Base-by-base conservation (phyloP, 2,329 filamentous ascomycete species). In the Orbilia ellipsospora region DNA sequence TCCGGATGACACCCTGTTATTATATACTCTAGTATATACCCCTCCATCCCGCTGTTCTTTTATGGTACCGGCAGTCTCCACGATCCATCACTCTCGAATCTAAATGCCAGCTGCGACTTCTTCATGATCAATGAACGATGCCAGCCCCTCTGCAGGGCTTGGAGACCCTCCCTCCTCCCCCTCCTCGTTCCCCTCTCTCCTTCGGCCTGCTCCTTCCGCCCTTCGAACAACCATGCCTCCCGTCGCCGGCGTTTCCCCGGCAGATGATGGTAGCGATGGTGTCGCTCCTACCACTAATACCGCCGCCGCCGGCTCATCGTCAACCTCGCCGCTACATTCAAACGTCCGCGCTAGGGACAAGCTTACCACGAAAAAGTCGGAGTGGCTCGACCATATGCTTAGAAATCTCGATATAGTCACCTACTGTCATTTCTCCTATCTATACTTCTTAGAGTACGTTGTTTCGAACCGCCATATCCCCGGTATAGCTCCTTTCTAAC, bases 381-480 rank as follows among this genome's bases (percentile, higher is more conserved):
- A 87, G 77, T 89, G 90, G 80, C 82, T 90, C 78, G 87, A 85
- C 48, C 86, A 89, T 78, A 83, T 91, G 74, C 86, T 89, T 78
- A 84, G 84, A 79, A 87, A 85, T 76, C 83, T 91, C 72, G 89
- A 91, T 82, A 85, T 87, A 79, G 80, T 90, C 54, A 86, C 90
- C 57, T 89, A 89, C 81, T 87, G 86, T 48, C 88, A 91, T 83
- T 83, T 91, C 68, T 89, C 87, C 79, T 85, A 86, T 51, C 79
- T 91, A 78, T 91, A 91, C 81, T 91, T 90, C 81, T 88, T 91
- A 86, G 89, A 91, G 89, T 91, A 84, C 67, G 86, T 81, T n/a
- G 50, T 50, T 16, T 8, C 16, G 20, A 15, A 18, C 10, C 16
- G 3, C 18, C 56, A 51, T 12, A 42, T n/a, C 40, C 13, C 20